Conservation (phyloP, 495 filamentous ascomycete species). For the Venustampulla echinocandica region DNA sequence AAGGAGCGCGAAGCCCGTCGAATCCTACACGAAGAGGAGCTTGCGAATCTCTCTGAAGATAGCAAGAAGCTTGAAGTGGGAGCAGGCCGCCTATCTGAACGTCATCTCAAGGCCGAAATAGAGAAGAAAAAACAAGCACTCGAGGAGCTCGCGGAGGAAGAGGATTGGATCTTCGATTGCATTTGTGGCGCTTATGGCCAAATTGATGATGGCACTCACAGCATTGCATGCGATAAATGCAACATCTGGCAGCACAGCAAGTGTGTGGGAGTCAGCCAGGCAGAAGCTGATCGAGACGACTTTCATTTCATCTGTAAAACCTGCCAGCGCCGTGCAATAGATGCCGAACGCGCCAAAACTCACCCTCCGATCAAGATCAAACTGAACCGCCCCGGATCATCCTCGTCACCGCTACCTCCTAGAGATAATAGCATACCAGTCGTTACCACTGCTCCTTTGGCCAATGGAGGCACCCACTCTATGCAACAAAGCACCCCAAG, state of each 20-base stretch:
- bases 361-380: constrained; percentile 61
- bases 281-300: constrained; percentile 73
- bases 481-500: not conserved
- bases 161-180: constrained; percentile 93
- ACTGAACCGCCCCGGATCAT: constrained; percentile 50
- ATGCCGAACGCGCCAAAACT: constrained; percentile 39
- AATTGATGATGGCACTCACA: constrained; percentile 87
- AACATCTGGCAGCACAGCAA: constrained; percentile 94
- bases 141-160: constrained; percentile 59
- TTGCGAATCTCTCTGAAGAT: constrained; percentile 68
- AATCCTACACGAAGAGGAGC: constrained; percentile 71
- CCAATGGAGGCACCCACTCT: not conserved
- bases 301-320: constrained; percentile 81
- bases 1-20: constrained; percentile 76
- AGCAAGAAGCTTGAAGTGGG: constrained; percentile 56
- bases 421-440: not conserved
- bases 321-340: constrained; percentile 61
- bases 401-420: constrained; percentile 13
- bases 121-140: constrained; percentile 67
- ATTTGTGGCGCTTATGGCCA: constrained; percentile 82
- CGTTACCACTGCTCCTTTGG: not conserved
- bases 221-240: constrained; percentile 89
- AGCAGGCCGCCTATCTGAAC: constrained; percentile 63
- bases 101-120: constrained; percentile 68
- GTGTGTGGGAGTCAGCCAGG: constrained; percentile 70